Conservation (phyloP, 148 eudicot species). For the Chenopodium album region DNA sequence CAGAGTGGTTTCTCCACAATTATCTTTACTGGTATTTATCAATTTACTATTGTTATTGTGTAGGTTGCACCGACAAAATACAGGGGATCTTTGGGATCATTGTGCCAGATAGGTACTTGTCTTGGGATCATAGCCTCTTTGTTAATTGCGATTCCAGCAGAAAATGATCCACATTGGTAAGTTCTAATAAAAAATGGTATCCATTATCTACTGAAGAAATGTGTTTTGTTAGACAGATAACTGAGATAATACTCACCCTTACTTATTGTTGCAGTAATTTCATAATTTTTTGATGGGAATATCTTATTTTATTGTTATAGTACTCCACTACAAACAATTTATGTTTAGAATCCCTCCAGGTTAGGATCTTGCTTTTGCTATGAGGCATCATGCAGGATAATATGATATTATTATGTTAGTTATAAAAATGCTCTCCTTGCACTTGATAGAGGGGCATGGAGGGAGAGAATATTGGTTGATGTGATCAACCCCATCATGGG, state of each 20-base stretch:
- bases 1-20: background rate
- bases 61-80: conserved; percentile 82
- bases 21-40: background rate
- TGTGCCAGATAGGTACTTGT: conserved; percentile 84
- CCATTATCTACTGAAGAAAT: background rate
- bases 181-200: background rate
- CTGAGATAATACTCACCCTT: background rate
- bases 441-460: too few relatives aligned
- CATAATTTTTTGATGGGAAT: background rate
- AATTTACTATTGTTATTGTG: conserved; percentile 10
- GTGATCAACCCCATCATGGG: too few relatives aligned
- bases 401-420: too few relatives aligned
- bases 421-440: too few relatives aligned
- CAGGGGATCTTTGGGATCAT: conserved; percentile 76
- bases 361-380: background rate
- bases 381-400: background rate
- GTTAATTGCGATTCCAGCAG: conserved; percentile 55
- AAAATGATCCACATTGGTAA: conserved; percentile 79
- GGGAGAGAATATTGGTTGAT: too few relatives aligned
- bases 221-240: background rate
- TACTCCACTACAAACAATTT: background rate
- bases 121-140: conserved; percentile 78
- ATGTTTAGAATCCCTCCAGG: background rate
- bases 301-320: too few relatives aligned
- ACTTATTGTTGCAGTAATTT: background rate